Base-by-base conservation (phyloP, 257 asterid species). In the Nyctanthes arbortristis region DNA sequence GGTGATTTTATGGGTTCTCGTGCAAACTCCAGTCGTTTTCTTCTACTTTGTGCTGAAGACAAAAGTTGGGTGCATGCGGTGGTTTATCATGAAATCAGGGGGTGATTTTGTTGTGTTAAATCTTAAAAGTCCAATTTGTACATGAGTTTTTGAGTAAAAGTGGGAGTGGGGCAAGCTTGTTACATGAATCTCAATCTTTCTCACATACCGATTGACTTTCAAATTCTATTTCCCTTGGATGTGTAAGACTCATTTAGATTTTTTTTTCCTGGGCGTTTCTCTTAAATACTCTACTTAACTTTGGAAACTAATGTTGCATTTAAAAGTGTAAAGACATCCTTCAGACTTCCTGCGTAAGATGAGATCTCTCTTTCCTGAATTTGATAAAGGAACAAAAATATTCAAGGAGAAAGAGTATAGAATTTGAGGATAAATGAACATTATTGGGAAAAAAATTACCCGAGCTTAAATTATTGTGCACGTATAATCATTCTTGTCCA, bases 1-100 rank as follows among this genome's bases (percentile, higher is more conserved):
- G 55, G 36, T 47, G 12, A 33, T 14, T 61, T 71, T 61, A 61
- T n/a, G 30, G 52, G 65, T 27, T 34, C 47, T 47, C 62, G 45
- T 43, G 33, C 61, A 33, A 20, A 4, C 67, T 39, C 3, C 18
- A 22, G 25, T 18, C 24, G 12, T 49, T 49, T 47, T 67, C 25
- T 67, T 49, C 11, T 32, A 31, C 0, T 18, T n/a, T n/a, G n/a
- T n/a, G n/a, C n/a, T n/a, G n/a, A n/a, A n/a, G n/a, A n/a, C n/a
- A n/a, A n/a, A n/a, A n/a, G n/a, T 67, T 36, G 10, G 7, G 20
- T 45, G 55, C n/a, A 5, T 24, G 6, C 3, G 52, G 36, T 67
- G 33, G 54, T 33, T 18, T 52, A 34, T 20, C 33, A 61, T 33
- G 55, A 45, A 13, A 16, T 39, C 5, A 45, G 55, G 8, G 25